Base-by-base conservation (phyloP, 1,139 yeast genomes). In the Wickerhamomyces sp. region DNA sequence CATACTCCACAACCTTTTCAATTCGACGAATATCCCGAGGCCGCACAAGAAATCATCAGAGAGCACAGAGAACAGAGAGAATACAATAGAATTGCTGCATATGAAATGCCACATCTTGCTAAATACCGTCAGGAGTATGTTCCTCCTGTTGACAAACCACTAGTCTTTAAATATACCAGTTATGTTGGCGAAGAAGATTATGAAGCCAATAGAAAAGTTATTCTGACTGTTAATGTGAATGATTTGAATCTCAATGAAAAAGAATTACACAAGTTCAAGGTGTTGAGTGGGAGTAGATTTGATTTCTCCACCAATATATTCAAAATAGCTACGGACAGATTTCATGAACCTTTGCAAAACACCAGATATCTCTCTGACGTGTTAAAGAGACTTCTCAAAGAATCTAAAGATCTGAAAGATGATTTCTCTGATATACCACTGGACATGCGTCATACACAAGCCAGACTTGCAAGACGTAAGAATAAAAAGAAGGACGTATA, bases 91-190 rank as follows among this genome's bases (percentile, higher is more conserved):
- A 70, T 87, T 29, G 85, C 94, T 25, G 97, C 97, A 0, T 92
- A 82, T 64, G 97, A 90, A 61, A 74, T 90, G 70, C 98, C 98
- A 4, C 75, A 81, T 43, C 71, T 92, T 48, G 79, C 82, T 34
- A 78, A 87, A 60, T 83, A 73, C 59, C 81, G 92, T 52, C 80
- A 80, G 63, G 72, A 68, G 44, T 85, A 79, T 63, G 59, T 54
- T 29, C 83, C 82, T 19, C 63, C 63, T 13, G 52, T 55, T 5
- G 73, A 76, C 34, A 67, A 75, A 25, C 87, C 89, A 4, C 60
- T 89, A 31, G 70, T 68, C 38, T 83, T 86, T 59, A 77, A 81
- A 49, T 89, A 81, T 65, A 76, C 81, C 24, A 74, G 85, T 6
- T 89, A 81, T 59, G 68, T 88, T 41, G 83, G 89, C 28, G 88